phyloP scores from a whole-genome alignment of 306 rosid species.

The Corylus heterophylla region DNA sequence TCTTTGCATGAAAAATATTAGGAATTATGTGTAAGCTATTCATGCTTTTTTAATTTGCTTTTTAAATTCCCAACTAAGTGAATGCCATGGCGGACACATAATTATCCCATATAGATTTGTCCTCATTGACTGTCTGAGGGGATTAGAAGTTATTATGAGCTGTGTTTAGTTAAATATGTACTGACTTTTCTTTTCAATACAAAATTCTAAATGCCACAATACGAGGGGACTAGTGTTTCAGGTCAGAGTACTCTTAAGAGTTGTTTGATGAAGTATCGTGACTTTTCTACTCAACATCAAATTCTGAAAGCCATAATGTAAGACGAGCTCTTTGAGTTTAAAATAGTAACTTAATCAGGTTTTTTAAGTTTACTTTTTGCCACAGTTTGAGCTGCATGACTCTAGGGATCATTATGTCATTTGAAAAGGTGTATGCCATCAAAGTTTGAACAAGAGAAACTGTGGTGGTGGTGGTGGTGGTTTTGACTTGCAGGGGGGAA shows the following conservation, averaged over 20 bases:
- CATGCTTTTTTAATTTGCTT: conserved; percentile 6
- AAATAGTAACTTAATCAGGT: background rate
- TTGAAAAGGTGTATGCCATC: background rate
- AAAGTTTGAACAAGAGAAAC: background rate
- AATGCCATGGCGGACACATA: background rate
- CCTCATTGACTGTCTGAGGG: background rate
- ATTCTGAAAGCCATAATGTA: background rate
- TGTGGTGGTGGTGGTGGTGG: background rate
- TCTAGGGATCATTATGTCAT: background rate
- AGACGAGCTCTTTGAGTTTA: background rate
- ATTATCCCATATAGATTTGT: background rate
- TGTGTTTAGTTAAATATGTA: background rate
- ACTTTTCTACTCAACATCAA: background rate
- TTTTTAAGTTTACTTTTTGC: background rate
- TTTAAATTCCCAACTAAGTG: background rate
- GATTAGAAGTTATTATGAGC: background rate
- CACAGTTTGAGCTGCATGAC: background rate
- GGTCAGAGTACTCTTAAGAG: background rate
- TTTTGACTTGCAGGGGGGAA: background rate
- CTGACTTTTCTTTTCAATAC: background rate
- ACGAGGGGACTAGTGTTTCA: background rate
- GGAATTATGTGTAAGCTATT: conserved; percentile 8
- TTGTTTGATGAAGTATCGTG: background rate
- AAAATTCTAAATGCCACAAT: background rate
- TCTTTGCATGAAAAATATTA: conserved; percentile 11